A percentile compares a stretch with the other conserved stretches of the same genome.
phyloP scores from a whole-genome alignment of 2,329 filamentous ascomycete species.

The Penicillium sp. region DNA sequence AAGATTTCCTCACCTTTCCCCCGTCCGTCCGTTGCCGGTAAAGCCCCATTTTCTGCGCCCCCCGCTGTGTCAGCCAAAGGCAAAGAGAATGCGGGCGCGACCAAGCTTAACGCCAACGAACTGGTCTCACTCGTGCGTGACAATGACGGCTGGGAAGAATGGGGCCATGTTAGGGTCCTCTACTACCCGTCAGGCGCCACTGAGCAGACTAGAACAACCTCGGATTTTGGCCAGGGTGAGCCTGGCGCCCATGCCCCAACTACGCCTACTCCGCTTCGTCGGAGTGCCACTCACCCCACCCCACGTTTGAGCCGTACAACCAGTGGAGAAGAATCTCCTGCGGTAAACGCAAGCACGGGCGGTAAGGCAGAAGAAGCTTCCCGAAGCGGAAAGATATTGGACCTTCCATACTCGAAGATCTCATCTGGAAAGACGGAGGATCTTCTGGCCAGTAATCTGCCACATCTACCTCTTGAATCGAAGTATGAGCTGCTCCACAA shows the following conservation, averaged over 20 bases:
- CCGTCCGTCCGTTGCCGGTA: slow-evolving; percentile 62
- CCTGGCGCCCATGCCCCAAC: slow-evolving; percentile 55
- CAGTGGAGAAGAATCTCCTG: slow-evolving; percentile 50
- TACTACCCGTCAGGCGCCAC: slow-evolving; percentile 64
- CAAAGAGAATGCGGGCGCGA: slow-evolving; percentile 67
- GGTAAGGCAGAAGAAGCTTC: slow-evolving; percentile 38
- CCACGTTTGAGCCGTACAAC: slow-evolving; percentile 52
- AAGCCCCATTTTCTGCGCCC: slow-evolving; percentile 52
- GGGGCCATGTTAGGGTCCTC: slow-evolving; percentile 75
- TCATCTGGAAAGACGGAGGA: slow-evolving; percentile 39
- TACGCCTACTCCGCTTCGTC: slow-evolving; percentile 74
- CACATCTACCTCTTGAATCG: slow-evolving; percentile 68
- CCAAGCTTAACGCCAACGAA: slow-evolving; percentile 75
- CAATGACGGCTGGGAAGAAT: slow-evolving; percentile 65
- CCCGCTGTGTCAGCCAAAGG: slow-evolving; percentile 65
- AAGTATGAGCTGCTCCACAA: slow-evolving; percentile 86
- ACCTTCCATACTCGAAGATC: slow-evolving; percentile 59
- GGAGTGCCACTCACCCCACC: slow-evolving; percentile 63
- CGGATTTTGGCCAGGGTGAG: slow-evolving; percentile 31
- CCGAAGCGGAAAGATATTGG: slow-evolving; percentile 57
- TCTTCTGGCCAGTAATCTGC: slow-evolving; percentile 45
- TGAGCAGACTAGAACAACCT: slow-evolving; percentile 33
- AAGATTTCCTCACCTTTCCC: slow-evolving; percentile 80
- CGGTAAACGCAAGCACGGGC: slow-evolving; percentile 47
- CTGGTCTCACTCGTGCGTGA: slow-evolving; percentile 72